A percentile compares a stretch with the other conserved stretches of the same genome.
Evolutionary conservation across 148 eudicot species (phyloP).

Genomic region (Simmondsia chinensis): DNA sequence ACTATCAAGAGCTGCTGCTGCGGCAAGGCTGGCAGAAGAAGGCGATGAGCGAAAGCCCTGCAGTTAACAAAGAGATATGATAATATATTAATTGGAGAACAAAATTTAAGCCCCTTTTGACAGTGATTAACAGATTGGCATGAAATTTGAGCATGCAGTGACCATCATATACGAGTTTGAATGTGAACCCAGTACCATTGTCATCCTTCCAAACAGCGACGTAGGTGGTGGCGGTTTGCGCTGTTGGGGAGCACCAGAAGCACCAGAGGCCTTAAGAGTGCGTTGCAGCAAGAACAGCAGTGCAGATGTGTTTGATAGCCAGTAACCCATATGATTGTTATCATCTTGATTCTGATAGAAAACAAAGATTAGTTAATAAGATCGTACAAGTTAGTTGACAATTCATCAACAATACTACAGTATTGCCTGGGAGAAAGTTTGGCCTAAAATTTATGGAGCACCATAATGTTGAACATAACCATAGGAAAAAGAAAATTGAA

Average conservation of each 20-base stretch:
- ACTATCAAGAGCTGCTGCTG: slow-evolving; percentile 57
- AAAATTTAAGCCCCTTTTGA: neutral
- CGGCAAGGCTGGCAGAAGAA: slow-evolving; percentile 50
- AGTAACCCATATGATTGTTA: slow-evolving; percentile 80
- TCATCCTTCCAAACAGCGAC: slow-evolving; percentile 93
- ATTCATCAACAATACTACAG: too few species aligned
- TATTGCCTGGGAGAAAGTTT: too few species aligned
- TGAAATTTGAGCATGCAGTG: too few species aligned
- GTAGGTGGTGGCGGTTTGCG: slow-evolving; percentile 84
- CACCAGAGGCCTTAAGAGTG: slow-evolving; percentile 62
- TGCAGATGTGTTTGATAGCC: slow-evolving; percentile 91
- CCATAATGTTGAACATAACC: too few species aligned
- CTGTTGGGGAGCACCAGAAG: slow-evolving; percentile 35
- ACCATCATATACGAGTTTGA: too few species aligned
- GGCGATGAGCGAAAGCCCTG: slow-evolving; percentile 97
- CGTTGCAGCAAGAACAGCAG: slow-evolving; percentile 86
- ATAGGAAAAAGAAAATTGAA: too few species aligned
- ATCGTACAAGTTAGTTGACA: too few species aligned
- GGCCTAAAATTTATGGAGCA: too few species aligned
- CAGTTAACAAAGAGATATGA: neutral
- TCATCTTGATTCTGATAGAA: slow-evolving; percentile 75
- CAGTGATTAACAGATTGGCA: too few species aligned
- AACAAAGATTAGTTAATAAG: neutral
- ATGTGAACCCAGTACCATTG: slow-evolving; percentile 63
- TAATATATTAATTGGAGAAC: neutral